Conservation (phyloP, 179 eudicot genomes). For the Monotropa hypopitys region DNA sequence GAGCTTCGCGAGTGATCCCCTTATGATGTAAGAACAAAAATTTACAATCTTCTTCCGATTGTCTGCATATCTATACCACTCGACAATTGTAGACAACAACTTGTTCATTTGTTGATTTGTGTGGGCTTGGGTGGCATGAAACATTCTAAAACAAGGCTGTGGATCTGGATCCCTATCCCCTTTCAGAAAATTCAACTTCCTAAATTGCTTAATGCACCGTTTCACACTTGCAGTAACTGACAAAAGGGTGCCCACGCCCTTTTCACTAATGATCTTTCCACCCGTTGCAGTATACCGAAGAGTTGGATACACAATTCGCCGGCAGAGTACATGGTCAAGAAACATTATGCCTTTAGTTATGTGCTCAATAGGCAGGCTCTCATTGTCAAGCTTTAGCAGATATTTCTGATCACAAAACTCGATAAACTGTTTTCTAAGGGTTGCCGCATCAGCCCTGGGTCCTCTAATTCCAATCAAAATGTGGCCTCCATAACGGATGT, state of each 20-base stretch:
- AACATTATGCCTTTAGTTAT: slow-evolving; percentile 95
- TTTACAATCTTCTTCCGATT: slow-evolving; percentile 87
- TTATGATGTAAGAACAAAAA: slow-evolving; percentile 72
- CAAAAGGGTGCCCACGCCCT: slow-evolving; percentile 87
- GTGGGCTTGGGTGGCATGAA: slow-evolving; percentile 96
- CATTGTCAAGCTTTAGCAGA: slow-evolving; percentile 77
- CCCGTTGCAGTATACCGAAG: slow-evolving; percentile 90
- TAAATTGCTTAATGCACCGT: slow-evolving; percentile 79
- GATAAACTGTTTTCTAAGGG: slow-evolving; percentile 67
- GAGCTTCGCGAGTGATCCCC: slow-evolving; percentile 94
- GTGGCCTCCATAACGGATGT: slow-evolving; percentile 81
- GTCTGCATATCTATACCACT: slow-evolving; percentile 87
- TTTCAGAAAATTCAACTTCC: slow-evolving; percentile 67
- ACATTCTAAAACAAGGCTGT: slow-evolving; percentile 96
- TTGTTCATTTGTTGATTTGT: slow-evolving; percentile 94
- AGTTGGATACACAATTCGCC: slow-evolving; percentile 92
- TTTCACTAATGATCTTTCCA: slow-evolving; percentile 90
- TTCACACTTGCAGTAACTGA: slow-evolving; percentile 95
- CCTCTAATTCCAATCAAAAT: slow-evolving; percentile 80
- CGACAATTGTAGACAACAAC: slow-evolving; percentile 73
- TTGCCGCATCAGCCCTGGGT: slow-evolving; percentile 91
- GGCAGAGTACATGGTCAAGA: slow-evolving; percentile 90
- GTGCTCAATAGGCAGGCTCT: slow-evolving; percentile 85
- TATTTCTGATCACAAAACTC: slow-evolving; percentile 87
- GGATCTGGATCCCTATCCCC: slow-evolving; percentile 97